Evolutionary conservation across 495 filamentous ascomycete genomes (phyloP), one percentile per base, ranked within the genome.

Genomic region (Neurospora sublineolata): DNA sequence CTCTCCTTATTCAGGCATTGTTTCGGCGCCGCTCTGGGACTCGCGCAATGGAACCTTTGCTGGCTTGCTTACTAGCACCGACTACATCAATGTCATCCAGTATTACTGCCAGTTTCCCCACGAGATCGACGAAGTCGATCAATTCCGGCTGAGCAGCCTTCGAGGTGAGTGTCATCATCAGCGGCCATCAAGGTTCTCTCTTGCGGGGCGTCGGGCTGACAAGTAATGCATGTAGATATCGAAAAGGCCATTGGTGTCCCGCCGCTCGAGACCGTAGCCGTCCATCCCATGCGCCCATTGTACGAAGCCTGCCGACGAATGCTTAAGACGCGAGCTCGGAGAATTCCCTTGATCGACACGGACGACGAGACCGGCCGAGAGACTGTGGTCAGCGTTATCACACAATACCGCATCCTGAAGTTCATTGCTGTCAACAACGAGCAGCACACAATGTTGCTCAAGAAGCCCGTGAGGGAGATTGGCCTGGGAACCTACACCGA

Each of bases 21-120:
- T 99, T 64, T 99, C 95, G 52, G 95, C 95, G 30, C 95, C 95
- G 36, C 86, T 99, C 74, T 99, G 95, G 95, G 95, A 99, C 82
- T 97, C 94, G 39, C 92, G 92, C 71, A 92, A 90, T 5, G 97
- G 94, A 36, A 93, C 90, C 30, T 99, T 98, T 79, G 95, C 96
- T 33, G 95, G 95, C 68, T 85, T 98, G 33, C 86, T 99, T 77
- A 98, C 95, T 27, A 96, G 93, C 67, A 95, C 93, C 73, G 95
- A 99, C 80, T 99, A 95, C 80, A 92, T 99, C 84, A 99, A 99
- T 79, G 91, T 99, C 70, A 96, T 99, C 69, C 96, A 98, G 82
- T 99, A 98, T 81, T 98, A 98, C 84, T 98, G 95, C 89, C 94
- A 98, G 82, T 97, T 94, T 76, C 96, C 96, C 18, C 92, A 94